Evolutionary conservation across 2,329 filamentous ascomycete species (phyloP), one percentile per base, ranked within the genome.

Genomic region (Colletotrichum limetticola): DNA sequence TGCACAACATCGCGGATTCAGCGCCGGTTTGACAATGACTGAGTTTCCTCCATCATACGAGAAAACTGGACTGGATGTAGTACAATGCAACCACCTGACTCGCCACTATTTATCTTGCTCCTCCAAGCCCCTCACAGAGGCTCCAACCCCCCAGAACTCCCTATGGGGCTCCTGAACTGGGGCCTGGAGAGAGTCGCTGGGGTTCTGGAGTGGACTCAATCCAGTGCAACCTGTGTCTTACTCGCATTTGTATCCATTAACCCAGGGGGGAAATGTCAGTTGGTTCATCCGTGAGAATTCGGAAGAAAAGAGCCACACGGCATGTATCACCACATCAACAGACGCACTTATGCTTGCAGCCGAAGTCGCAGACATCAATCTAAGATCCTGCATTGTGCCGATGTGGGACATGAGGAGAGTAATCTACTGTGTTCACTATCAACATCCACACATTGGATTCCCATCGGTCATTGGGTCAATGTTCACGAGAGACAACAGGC

Each of bases 1-100:
- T 46, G 55, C 8, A 68, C 28, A 42, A 24, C 28, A 19, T 28
- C 24, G 28, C 28, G 1, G 7, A 7, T 22, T 53, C 12, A 19
- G 4, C 19, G 19, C 22, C 22, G 5, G 11, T 7, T 28, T 42
- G 4, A 22, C 35, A 61, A 35, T 24, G 49, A 63, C n/a, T 24
- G 52, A 63, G 4, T 16, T 26, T n/a, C 30, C 58, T 60, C 46
- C 58, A 68, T 59, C 64, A 42, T 59, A 72, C 64, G 52, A 68
- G 28, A 63, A 68, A 63, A 63, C 19, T 42, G 58, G 37, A 65
- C 22, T 49, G 14, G 24, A 30, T 8, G 64, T 5, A 16, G 28
- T 26, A 37, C 5, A 30, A 68, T 62, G 37, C 52, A 63, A 46
- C 53, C 24, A 22, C 58, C 57, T 68, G 64, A 68, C 59, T 68